Conservation (phyloP, 305 asterid genomes). For the Euphrasia arctica region DNA sequence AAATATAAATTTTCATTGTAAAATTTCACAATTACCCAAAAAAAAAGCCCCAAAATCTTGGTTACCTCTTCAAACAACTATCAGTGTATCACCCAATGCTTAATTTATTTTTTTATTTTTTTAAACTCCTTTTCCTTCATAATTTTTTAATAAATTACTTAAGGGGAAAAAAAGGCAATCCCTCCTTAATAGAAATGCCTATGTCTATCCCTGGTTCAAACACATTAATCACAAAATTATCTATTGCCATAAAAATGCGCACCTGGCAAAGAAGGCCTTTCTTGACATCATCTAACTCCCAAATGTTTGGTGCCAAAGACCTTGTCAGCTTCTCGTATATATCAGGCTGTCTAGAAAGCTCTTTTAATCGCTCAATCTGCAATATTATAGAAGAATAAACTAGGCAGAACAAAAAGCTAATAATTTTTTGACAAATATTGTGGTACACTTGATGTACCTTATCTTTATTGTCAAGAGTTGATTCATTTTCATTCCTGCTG, state of each 20-base stretch:
- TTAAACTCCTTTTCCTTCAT: background rate
- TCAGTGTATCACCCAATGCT: background rate
- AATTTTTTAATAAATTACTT: no score
- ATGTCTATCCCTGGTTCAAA: background rate
- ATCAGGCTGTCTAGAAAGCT: conserved; percentile 80
- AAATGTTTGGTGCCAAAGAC: conserved; percentile 97
- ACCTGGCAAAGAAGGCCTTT: conserved; percentile 99
- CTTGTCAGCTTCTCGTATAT: conserved; percentile 83
- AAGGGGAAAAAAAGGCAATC: background rate
- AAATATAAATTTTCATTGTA: no score
- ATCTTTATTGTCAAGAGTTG: conserved; percentile 41
- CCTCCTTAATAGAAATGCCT: background rate
- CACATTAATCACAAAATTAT: conserved; percentile 4
- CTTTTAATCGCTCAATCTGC: conserved; percentile 74
- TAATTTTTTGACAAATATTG: background rate
- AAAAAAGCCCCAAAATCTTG: background rate
- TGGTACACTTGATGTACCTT: conserved; percentile 40
- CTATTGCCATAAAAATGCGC: conserved; percentile 13
- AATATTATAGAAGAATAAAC: conserved; percentile 22
- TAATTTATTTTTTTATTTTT: no score
- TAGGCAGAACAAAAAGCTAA: background rate
- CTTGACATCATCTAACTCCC: conserved; percentile 99
- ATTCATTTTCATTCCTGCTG: conserved; percentile 36
- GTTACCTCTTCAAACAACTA: background rate
- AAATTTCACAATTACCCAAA: background rate